phyloP scores from a whole-genome alignment of 805 yeast genomes.

The Candida tibetensis region DNA sequence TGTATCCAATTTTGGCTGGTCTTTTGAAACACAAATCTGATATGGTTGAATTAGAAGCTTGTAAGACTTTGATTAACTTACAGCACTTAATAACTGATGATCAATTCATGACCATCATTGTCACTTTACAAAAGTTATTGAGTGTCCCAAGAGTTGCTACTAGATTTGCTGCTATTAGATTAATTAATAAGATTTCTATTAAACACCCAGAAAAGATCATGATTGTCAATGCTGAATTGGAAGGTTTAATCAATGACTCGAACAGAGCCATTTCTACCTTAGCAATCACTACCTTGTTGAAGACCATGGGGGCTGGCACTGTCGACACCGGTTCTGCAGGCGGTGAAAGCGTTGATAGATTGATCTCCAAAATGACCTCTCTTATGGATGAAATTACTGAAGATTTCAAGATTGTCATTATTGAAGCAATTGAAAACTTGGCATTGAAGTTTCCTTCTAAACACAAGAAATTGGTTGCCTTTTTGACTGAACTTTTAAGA shows the following conservation, averaged over 20 bases:
- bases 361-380: slow-evolving; percentile 80
- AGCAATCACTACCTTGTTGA: slow-evolving; percentile 92
- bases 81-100: slow-evolving; percentile 57
- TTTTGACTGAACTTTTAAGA: slow-evolving; percentile 78
- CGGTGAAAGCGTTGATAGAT: slow-evolving; percentile 72
- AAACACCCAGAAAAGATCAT: slow-evolving; percentile 75
- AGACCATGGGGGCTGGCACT: slow-evolving; percentile 80
- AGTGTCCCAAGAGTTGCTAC: slow-evolving; percentile 88
- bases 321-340: slow-evolving; percentile 32
- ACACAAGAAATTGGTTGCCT: slow-evolving; percentile 75
- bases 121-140: slow-evolving; percentile 71
- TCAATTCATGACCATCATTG: slow-evolving; percentile 67
- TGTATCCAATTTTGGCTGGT: slow-evolving; percentile 62
- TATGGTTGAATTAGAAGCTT: slow-evolving; percentile 89
- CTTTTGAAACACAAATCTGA: slow-evolving; percentile 82
- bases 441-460: slow-evolving; percentile 92
- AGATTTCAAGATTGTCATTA: slow-evolving; percentile 91
- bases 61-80: slow-evolving; percentile 62
- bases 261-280: slow-evolving; percentile 93
- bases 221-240: slow-evolving; percentile 81
- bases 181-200: slow-evolving; percentile 81
- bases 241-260: slow-evolving; percentile 79
- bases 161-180: slow-evolving; percentile 89
- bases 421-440: slow-evolving; percentile 90
- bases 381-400: slow-evolving; percentile 93